Base-by-base conservation (phyloP, 2,329 filamentous ascomycete genomes). In the Colletotrichum sp. region DNA sequence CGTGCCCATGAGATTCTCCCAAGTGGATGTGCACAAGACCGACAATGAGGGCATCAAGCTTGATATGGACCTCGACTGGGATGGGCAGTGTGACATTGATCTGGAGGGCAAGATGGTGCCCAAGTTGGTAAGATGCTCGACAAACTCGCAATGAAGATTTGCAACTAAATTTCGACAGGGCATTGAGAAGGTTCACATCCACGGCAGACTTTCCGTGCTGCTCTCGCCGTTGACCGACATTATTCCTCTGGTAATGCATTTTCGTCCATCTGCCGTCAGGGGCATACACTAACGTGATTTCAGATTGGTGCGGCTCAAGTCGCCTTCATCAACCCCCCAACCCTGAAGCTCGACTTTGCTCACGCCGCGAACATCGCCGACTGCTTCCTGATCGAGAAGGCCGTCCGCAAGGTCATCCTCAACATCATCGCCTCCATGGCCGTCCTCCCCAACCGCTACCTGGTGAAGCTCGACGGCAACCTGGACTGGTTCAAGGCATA, bases 401-500 rank as follows among this genome's bases (percentile, higher is more conserved):
- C 83, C 6, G 83, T 89, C n/a, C 86, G 86, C 63, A 87, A 87
- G 57, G 82, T 85, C 15, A 85, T 88, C 22, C 80, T 88, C 9
- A 79, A 81, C 78, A 86, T 88, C 78, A 86, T 89, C 72, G 80
- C 80, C 13, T 82, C 83, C 75, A 88, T 89, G 85, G 83, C 83
- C 7, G 86, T 87, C 6, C 84, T 89, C 13, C 87, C 87, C 11
- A 89, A 89, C 79, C 87, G 87, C 63, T 88, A 85, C 80, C 83
- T 88, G 15, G 84, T 88, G 79, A 89, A 88, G 79, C 82, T 89
- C 9, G 86, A 88, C 78, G 72, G 80, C 74, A 84, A 82, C 75
- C 86, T 84, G 79, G 87, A 89, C 81, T 89, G 85, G 79, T 88
- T 89, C 84, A 85, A 85, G 80, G 86, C 87, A 0, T 88, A 86